Evolutionary conservation across 2,329 filamentous ascomycete genomes (phyloP).

Genomic region (Penicillium verrucosum): DNA sequence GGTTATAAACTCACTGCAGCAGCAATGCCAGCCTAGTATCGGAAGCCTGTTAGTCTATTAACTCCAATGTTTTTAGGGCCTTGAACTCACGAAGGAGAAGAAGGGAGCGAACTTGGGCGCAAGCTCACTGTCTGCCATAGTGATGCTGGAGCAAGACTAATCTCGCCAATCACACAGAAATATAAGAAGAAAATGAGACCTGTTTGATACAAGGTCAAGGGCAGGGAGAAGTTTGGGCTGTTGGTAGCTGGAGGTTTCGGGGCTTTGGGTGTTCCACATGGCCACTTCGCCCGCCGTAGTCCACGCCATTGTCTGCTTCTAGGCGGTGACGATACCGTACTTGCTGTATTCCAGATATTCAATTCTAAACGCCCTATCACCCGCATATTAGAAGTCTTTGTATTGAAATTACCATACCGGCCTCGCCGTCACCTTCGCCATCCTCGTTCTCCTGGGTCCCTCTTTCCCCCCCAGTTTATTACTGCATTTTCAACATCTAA

Average conservation of each 20-base stretch:
- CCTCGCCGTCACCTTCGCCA: slow-evolving; percentile 20
- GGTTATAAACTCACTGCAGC: slow-evolving; percentile 43
- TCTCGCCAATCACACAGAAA: not conserved
- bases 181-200: slow-evolving; percentile 3
- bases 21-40: slow-evolving; percentile 47
- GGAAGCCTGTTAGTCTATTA: slow-evolving; percentile 24
- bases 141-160: slow-evolving; percentile 17
- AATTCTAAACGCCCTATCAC: not conserved
- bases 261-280: slow-evolving; percentile 21
- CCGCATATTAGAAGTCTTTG: not conserved
- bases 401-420: slow-evolving; percentile 23
- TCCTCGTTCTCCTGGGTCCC: slow-evolving; percentile 19
- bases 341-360: not conserved
- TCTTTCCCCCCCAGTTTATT: slow-evolving; percentile 18
- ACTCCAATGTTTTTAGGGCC: not conserved
- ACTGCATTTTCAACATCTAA: slow-evolving; percentile 23
- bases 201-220: slow-evolving; percentile 6
- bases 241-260: slow-evolving; percentile 4
- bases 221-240: slow-evolving; percentile 4
- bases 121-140: slow-evolving; percentile 49
- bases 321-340: slow-evolving; percentile 21
- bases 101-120: slow-evolving; percentile 65
- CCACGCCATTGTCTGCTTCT: slow-evolving; percentile 9
- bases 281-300: slow-evolving; percentile 26
- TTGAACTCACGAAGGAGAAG: slow-evolving; percentile 60